Evolutionary conservation across 257 asterid species (phyloP).

Genomic region (Hygrophila difformis): DNA sequence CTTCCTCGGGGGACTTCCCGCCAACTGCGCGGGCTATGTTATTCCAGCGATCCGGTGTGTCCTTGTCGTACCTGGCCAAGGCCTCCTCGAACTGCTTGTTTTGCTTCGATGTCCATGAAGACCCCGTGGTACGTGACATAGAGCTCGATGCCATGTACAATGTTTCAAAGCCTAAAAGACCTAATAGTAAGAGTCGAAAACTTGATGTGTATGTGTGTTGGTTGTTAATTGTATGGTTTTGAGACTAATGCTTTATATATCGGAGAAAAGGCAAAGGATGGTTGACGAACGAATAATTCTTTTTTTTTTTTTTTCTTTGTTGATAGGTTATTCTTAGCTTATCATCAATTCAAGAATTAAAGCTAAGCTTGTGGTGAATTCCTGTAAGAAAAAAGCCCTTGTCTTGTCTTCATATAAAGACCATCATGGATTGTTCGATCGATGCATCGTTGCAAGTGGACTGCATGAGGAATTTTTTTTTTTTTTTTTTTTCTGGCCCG

Average conservation of each 20-base stretch:
- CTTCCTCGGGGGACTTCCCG: constrained; percentile 45
- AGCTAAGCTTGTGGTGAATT: constrained; percentile 15
- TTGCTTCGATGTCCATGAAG: constrained; percentile 39
- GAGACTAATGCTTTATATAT: constrained; percentile 32
- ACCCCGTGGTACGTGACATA: constrained; percentile 26
- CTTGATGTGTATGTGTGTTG: constrained; percentile 28
- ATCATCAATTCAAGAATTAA: no score
- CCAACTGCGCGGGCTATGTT: constrained; percentile 41
- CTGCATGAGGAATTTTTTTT: constrained; percentile 19
- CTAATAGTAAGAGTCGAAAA: no score
- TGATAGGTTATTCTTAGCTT: no score
- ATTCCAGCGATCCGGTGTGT: constrained; percentile 46
- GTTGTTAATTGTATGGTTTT: constrained; percentile 15
- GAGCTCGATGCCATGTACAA: constrained; percentile 58
- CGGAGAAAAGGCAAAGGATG: constrained; percentile 27
- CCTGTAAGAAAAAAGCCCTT: constrained; percentile 29
- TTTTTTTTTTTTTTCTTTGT: no score
- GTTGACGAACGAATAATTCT: constrained; percentile 24
- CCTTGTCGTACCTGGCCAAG: constrained; percentile 38
- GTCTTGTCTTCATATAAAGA: constrained; percentile 19
- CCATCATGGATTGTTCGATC: no score
- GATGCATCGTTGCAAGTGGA: constrained; percentile 53
- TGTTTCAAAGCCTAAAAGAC: no score
- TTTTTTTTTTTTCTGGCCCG: constrained; percentile 33
- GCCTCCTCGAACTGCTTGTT: constrained; percentile 59